Evolutionary conservation across 1,139 yeast species (phyloP).

Genomic region (Trichomonascaceae sp.): DNA sequence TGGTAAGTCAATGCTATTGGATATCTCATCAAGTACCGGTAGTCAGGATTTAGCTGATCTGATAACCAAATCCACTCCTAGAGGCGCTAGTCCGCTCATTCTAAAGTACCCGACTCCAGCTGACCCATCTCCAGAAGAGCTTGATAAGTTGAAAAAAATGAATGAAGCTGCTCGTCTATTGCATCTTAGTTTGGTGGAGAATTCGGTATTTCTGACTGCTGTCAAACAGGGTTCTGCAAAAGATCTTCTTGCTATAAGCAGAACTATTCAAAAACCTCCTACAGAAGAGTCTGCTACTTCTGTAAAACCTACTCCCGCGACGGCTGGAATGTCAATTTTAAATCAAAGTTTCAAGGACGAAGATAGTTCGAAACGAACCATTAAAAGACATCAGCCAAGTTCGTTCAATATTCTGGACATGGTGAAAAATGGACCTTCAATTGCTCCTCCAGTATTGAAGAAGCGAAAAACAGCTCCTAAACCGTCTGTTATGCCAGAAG

Average conservation of each 20-base stretch:
- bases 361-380: neutral
- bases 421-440: conserved; percentile 2
- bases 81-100: neutral
- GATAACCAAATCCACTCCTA: conserved; percentile 17
- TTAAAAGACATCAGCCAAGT: conserved; percentile 3
- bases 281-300: neutral
- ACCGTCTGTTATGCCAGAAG: neutral
- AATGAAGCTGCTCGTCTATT: conserved; percentile 16
- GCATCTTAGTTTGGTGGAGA: conserved; percentile 13
- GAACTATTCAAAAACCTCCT: neutral
- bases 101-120: conserved; percentile 11
- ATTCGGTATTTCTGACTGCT: conserved; percentile 13
- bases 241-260: conserved; percentile 2
- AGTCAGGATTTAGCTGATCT: conserved; percentile 11
- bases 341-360: conserved; percentile 5
- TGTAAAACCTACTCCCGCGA: neutral
- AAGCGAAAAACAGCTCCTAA: neutral
- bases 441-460: neutral
- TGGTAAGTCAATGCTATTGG: conserved; percentile 4
- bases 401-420: conserved; percentile 5
- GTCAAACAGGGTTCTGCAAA: conserved; percentile 11
- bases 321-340: neutral
- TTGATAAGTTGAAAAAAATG: conserved; percentile 10
- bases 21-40: conserved; percentile 1
- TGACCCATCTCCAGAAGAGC: conserved; percentile 3